Conservation (phyloP, 345 rosid species). For the Lepidium sativum region DNA sequence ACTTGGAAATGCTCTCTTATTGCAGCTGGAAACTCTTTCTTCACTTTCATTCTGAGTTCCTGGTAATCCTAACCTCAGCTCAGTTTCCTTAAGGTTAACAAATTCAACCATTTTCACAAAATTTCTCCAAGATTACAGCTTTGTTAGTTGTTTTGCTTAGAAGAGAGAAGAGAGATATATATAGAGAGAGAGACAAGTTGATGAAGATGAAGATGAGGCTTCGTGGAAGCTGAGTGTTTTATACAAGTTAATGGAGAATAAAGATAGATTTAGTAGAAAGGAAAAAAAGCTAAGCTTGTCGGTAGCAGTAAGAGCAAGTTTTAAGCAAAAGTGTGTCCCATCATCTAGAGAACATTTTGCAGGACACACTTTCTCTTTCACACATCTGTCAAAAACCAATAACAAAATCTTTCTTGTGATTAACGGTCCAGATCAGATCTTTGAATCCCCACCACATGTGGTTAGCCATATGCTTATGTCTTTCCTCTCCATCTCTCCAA, state of each 20-base stretch:
- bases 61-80: slow-evolving; percentile 75
- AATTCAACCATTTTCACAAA: slow-evolving; percentile 24
- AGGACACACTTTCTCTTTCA: slow-evolving; percentile 40
- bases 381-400: slow-evolving; percentile 49
- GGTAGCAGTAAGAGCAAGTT: slow-evolving; percentile 55
- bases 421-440: slow-evolving; percentile 36
- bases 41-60: slow-evolving; percentile 40
- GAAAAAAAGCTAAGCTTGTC: slow-evolving; percentile 32
- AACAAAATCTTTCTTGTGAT: neutral
- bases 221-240: slow-evolving; percentile 3
- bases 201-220: slow-evolving; percentile 15
- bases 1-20: slow-evolving; percentile 44
- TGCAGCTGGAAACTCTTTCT: slow-evolving; percentile 22
- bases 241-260: neutral
- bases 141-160: neutral
- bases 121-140: neutral
- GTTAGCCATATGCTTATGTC: slow-evolving; percentile 20
- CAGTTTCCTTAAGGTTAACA: slow-evolving; percentile 54
- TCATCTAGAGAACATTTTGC: slow-evolving; percentile 45
- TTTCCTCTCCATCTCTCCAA: neutral
- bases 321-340: slow-evolving; percentile 48
- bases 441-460: slow-evolving; percentile 34
- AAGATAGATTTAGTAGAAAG: neutral
- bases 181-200: neutral
- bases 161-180: neutral